Evolutionary conservation across 441 rosid species (phyloP), one percentile per base, ranked within the genome.

Genomic region (Erodium trifolium): DNA sequence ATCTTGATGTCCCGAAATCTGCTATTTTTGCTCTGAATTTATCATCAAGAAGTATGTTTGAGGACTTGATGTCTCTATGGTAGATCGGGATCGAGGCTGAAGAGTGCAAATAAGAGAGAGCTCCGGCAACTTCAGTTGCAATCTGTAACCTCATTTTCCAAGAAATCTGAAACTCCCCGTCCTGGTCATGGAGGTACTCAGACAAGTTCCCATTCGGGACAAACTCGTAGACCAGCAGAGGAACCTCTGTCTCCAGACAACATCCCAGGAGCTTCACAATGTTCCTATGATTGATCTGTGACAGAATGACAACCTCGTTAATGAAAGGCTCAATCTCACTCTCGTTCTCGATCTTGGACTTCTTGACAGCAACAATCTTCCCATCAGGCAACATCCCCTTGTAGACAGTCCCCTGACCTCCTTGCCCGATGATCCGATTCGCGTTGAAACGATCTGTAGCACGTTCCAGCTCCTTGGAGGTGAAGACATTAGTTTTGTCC

Each of bases 261-360:
- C 64, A 60, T 11, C 64, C 64, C 23, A 60, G 64, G 34, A 60
- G 64, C 64, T 60, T 60, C 34, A 60, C 64, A 11, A 60, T 23
- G 35, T 60, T 60, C 64, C 64, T 60, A 10, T 60, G 64, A 60
- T 60, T 60, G 7, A 60, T 60, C 7, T 60, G 64, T 60, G 64
- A 60, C 2, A 60, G 34, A 10, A 60, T 60, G 35, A 60, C 35
- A 9, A 60, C 64, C 64, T 60, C 64, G 31, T 60, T 60, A 11
- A 60, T 60, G 13, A 60, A 60, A 3, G 34, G 31, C 64, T 23
- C 64, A 10, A 60, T 60, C 1, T 60, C 35, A 11, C n/a, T 5
- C 4, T 19, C 64, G 5, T 60, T 23, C 1, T 23, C 34, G 13
- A 60, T 60, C 14, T 60, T 60, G 5, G 35, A 19, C n/a, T 60